Evolutionary conservation across 202 grass and related monocot species (phyloP).

Genomic region (Zoysia matrella): DNA sequence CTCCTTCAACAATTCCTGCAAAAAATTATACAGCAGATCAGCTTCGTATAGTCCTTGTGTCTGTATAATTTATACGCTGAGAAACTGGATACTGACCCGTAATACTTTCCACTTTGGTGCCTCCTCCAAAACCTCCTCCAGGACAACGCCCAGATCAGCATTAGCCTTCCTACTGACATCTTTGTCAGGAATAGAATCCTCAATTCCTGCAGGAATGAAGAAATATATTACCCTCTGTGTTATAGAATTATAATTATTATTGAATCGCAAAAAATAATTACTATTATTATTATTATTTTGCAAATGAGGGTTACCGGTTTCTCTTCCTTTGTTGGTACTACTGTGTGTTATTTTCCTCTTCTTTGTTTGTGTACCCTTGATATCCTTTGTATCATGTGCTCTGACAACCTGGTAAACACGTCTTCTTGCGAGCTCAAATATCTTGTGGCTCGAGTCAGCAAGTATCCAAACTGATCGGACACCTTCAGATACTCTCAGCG

Average conservation of each 20-base stretch:
- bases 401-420: conserved; percentile 87
- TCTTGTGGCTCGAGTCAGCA: conserved; percentile 93
- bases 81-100: conserved; percentile 68
- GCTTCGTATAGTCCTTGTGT: background rate
- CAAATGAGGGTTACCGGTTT: conserved; percentile 55
- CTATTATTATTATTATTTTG: too few relatives aligned
- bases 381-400: conserved; percentile 65
- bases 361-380: conserved; percentile 61
- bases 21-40: background rate
- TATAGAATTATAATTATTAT: too few relatives aligned
- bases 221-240: conserved; percentile 19
- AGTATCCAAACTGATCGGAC: conserved; percentile 95
- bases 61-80: background rate
- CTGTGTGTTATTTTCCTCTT: conserved; percentile 59
- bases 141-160: conserved; percentile 44
- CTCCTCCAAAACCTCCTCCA: conserved; percentile 96
- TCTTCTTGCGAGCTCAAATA: conserved; percentile 91
- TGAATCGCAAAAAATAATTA: too few relatives aligned
- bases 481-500: conserved; percentile 91
- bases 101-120: conserved; percentile 97
- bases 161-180: conserved; percentile 35
- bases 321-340: conserved; percentile 62
- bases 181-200: conserved; percentile 46
- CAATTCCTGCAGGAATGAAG: conserved; percentile 49
- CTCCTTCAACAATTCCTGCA: conserved; percentile 91